A percentile compares a stretch with the other conserved stretches of the same genome.
Conservation (phyloP, 1,284 basidiomycete genomes). For the Ganoderma lingzhi region DNA sequence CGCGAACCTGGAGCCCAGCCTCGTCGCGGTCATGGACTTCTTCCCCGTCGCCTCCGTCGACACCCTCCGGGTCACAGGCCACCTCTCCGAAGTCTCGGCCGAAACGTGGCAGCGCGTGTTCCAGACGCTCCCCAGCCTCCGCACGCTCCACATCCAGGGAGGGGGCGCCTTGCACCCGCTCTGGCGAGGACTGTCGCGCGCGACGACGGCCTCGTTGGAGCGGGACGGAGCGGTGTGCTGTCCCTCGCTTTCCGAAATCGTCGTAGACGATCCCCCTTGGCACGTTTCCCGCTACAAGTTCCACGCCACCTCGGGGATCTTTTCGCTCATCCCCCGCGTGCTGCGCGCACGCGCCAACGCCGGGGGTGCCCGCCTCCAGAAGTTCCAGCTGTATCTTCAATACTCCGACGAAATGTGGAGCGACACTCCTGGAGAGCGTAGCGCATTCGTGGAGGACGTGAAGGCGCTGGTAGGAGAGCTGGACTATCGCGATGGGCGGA, state of each 20-base stretch:
- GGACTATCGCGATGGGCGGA: background rate
- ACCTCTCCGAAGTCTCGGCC: background rate
- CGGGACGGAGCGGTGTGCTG: background rate
- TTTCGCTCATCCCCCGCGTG: background rate
- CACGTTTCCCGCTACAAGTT: background rate
- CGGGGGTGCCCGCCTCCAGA: background rate
- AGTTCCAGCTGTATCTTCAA: background rate
- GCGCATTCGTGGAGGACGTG: background rate
- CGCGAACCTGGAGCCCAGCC: background rate
- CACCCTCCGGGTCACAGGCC: background rate
- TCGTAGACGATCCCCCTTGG: background rate
- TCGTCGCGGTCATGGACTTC: background rate
- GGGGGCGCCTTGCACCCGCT: background rate
- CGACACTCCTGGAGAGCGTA: background rate
- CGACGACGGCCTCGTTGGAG: background rate
- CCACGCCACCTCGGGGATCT: background rate
- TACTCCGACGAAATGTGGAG: background rate
- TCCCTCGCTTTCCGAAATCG: background rate
- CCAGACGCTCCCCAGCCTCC: background rate
- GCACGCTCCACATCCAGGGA: background rate
- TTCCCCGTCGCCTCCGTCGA: background rate
- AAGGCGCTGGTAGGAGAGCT: background rate
- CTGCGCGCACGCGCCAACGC: background rate
- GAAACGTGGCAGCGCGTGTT: background rate
- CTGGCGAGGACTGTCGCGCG: background rate